A percentile compares a stretch with the other conserved stretches of the same genome.
Conservation (phyloP, 2,329 filamentous ascomycete species). For the Madurella mycetomatis region DNA sequence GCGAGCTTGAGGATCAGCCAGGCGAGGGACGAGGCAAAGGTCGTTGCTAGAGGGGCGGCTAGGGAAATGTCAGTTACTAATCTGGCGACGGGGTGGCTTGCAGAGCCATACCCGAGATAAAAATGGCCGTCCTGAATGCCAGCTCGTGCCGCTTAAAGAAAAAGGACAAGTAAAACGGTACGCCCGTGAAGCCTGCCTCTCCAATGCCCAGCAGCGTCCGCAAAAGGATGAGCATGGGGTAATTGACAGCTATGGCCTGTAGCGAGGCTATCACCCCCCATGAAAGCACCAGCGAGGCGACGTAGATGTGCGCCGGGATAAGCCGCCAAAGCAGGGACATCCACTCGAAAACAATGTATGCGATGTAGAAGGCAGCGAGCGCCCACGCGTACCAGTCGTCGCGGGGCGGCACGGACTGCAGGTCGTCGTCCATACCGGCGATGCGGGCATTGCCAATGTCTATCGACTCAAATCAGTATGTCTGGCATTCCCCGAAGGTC, state of each 20-base stretch:
- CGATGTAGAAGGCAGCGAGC: conserved; percentile 57
- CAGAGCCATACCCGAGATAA: conserved; percentile 62
- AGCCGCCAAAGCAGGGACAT: conserved; percentile 59
- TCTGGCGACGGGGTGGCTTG: conserved; percentile 31
- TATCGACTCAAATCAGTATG: not conserved
- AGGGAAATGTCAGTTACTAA: conserved; percentile 35
- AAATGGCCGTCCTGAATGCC: conserved; percentile 78
- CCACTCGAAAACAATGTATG: conserved; percentile 63
- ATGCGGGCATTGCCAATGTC: conserved; percentile 61
- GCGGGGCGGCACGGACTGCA: conserved; percentile 46
- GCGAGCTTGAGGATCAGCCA: conserved; percentile 72
- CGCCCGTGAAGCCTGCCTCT: conserved; percentile 61
- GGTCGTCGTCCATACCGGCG: conserved; percentile 59
- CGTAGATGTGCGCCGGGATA: conserved; percentile 57
- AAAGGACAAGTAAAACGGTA: conserved; percentile 61
- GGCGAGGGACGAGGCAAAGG: conserved; percentile 74
- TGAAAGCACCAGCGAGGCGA: conserved; percentile 60
- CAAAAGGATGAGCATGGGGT: conserved; percentile 52
- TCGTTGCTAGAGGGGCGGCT: conserved; percentile 75
- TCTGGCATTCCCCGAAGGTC: not conserved
- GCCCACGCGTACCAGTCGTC: conserved; percentile 56
- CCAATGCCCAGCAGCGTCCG: conserved; percentile 56
- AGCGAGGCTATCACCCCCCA: conserved; percentile 79
- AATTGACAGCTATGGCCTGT: conserved; percentile 63
- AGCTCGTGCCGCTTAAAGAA: conserved; percentile 67